A percentile compares a stretch with the other conserved stretches of the same genome.
Conservation (phyloP, 805 yeast genomes). For the Metschnikowia baotianmanensis region DNA sequence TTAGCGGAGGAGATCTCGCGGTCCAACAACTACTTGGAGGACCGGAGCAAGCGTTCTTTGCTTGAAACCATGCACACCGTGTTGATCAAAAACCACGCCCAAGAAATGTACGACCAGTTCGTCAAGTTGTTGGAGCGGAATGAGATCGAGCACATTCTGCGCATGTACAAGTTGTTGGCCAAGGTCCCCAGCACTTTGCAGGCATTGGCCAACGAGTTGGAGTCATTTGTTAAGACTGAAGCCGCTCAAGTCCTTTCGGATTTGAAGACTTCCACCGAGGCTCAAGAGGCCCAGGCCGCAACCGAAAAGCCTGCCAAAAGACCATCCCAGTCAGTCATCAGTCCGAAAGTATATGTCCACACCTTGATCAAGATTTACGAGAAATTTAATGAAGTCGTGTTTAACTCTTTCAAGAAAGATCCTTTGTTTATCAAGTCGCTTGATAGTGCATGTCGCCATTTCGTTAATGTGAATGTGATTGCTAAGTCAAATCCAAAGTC, state of each 20-base stretch:
- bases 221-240: slow-evolving; percentile 60
- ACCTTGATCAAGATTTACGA: slow-evolving; percentile 68
- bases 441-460: slow-evolving; percentile 83
- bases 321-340: slow-evolving; percentile 36
- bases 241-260: slow-evolving; percentile 54
- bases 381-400: slow-evolving; percentile 64
- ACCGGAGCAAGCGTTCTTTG: slow-evolving; percentile 74
- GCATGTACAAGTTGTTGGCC: slow-evolving; percentile 72
- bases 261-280: slow-evolving; percentile 36
- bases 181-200: slow-evolving; percentile 78
- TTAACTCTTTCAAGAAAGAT: slow-evolving; percentile 65
- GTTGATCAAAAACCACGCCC: slow-evolving; percentile 76
- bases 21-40: slow-evolving; percentile 77
- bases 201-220: slow-evolving; percentile 72
- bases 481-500: slow-evolving; percentile 65
- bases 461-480: slow-evolving; percentile 77
- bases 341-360: slow-evolving; percentile 78
- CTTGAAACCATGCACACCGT: slow-evolving; percentile 73
- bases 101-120: slow-evolving; percentile 73
- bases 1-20: slow-evolving; percentile 80
- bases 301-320: slow-evolving; percentile 20
- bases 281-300: slow-evolving; percentile 18
- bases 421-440: slow-evolving; percentile 80
- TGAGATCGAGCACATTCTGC: slow-evolving; percentile 67
- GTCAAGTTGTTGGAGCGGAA: slow-evolving; percentile 69